Evolutionary conservation across 305 asterid genomes (phyloP).

Genomic region (Solanum hybrid): DNA sequence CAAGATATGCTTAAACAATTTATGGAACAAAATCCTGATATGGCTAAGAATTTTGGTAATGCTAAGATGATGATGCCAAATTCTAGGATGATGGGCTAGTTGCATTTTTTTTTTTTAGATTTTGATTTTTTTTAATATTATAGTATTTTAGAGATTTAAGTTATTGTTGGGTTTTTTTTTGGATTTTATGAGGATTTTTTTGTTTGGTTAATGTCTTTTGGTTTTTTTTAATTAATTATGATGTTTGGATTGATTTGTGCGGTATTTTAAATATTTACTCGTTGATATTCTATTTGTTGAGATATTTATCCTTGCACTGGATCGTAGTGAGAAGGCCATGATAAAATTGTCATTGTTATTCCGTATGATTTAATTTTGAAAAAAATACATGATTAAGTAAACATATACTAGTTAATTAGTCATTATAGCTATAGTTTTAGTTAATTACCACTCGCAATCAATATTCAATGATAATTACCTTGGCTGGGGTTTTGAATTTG

Average conservation of each 20-base stretch:
- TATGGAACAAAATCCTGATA: conserved; percentile 4
- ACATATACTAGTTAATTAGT: no score
- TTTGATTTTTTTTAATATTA: not conserved
- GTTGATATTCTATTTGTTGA: not conserved
- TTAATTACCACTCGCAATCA: no score
- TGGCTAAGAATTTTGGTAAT: not conserved
- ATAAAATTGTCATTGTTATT: no score
- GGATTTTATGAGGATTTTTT: not conserved
- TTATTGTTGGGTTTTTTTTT: not conserved
- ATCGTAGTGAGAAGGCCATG: no score
- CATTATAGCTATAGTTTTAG: no score
- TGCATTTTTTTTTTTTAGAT: not conserved
- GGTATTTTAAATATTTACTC: not conserved
- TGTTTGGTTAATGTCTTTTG: not conserved
- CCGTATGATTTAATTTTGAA: no score
- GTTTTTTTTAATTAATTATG: not conserved
- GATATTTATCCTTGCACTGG: no score
- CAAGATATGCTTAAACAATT: conserved; percentile 7
- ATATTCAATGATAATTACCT: no score
- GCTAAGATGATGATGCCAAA: not conserved
- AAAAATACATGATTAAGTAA: no score
- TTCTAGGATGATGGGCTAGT: not conserved
- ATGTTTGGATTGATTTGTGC: not conserved
- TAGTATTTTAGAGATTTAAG: not conserved
- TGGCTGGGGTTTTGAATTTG: no score